Base-by-base conservation (phyloP, 148 eudicot species). In the Rhododendron henanense region DNA sequence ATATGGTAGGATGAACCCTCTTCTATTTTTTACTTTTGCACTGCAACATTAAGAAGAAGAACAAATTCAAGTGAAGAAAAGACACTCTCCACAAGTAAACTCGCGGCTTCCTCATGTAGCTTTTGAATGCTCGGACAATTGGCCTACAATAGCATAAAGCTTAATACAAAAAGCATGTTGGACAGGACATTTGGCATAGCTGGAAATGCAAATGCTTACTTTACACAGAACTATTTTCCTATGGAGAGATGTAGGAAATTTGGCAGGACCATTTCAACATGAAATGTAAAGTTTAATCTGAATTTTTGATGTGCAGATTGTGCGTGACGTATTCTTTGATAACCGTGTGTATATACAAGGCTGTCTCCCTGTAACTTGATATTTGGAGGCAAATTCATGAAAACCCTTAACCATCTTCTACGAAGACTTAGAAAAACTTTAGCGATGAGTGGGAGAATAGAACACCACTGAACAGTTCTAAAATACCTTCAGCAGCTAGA, bases 401-500 rank as follows among this genome's bases (percentile, higher is more conserved):
- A 65, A n/a, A n/a, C 13, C 71, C 73, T 65, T n/a, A 9, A n/a
- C 73, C 73, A 65, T 63, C 25, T 37, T 75, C 48, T 6, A 77
- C 44, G 53, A 11, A 55, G 41, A 28, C n/a, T 31, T 51, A 7
- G 35, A 3, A 37, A 61, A 16, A 81, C 9, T n/a, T 15, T 15
- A 47, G 31, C 0, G 18, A 48, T 19, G 50, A 16, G 76, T 31
- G 39, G 76, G 35, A 7, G 25, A 48, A 77, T 53, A 48, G 13
- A 28, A 78, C 35, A 75, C 3, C 2, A 48, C 11, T 1, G 81
- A 15, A 51, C 44, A 33, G n/a, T 23, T 69, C 25, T 65, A 14
- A 77, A 79, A 21, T 89, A 94, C 98, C 98, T 94, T 96, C 98
- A 71, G 98, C 98, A 88, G 98, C 98, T 51, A 95, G 90, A 88